Evolutionary conservation across 345 rosid genomes (phyloP).

Genomic region (Melastoma malabathricum): DNA sequence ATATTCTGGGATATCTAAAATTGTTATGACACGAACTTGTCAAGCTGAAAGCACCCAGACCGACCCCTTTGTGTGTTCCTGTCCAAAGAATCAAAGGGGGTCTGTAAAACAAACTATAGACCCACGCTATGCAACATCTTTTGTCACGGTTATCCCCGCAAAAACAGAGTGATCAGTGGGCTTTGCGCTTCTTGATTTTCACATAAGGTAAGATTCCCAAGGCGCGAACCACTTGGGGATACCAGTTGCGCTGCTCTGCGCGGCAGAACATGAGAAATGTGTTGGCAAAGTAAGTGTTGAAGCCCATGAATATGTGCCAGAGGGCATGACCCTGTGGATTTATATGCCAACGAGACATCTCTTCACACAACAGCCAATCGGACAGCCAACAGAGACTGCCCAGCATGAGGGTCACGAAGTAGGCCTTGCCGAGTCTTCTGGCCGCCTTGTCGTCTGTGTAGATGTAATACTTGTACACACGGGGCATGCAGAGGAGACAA

Average conservation of each 20-base stretch:
- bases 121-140: neutral
- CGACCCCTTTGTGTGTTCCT: too few species aligned
- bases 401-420: conserved; percentile 41
- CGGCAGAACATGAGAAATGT: conserved; percentile 96
- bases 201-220: conserved; percentile 66
- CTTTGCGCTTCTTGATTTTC: conserved; percentile 66
- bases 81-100: too few species aligned
- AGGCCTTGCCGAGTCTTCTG: conserved; percentile 58
- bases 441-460: conserved; percentile 55
- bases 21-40: too few species aligned
- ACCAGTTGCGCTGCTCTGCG: conserved; percentile 75
- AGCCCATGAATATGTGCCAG: conserved; percentile 86
- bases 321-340: conserved; percentile 92
- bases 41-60: too few species aligned
- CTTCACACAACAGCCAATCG: conserved; percentile 51
- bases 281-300: conserved; percentile 81
- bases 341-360: conserved; percentile 44
- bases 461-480: conserved; percentile 94
- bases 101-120: too few species aligned
- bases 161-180: conserved; percentile 14
- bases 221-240: conserved; percentile 42
- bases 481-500: conserved; percentile 79
- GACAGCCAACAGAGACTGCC: conserved; percentile 63
- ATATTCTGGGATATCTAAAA: too few species aligned
- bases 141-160: conserved; percentile 4